Evolutionary conservation across 1,284 basidiomycete genomes (phyloP).

Genomic region (Rhodotorula sp.): DNA sequence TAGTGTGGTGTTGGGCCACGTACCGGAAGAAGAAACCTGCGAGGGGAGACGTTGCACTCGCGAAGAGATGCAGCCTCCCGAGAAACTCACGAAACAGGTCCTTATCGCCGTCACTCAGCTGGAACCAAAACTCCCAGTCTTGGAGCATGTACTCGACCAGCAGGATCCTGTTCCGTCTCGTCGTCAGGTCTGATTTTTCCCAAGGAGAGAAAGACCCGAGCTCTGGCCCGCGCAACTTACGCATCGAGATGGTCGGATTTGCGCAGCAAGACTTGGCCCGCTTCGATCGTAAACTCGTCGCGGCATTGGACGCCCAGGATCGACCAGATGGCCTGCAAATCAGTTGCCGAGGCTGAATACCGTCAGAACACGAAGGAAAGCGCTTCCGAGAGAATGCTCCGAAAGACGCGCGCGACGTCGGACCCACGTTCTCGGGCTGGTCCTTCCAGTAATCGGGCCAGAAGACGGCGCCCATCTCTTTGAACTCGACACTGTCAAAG

Average conservation of each 20-base stretch:
- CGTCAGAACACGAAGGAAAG: too few species aligned
- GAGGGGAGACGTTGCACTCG: too few species aligned
- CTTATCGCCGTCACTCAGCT: slow-evolving; percentile 55
- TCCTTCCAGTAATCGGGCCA: slow-evolving; percentile 48
- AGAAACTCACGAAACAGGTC: slow-evolving; percentile 54
- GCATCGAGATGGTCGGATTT: slow-evolving; percentile 54
- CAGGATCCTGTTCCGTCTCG: slow-evolving; percentile 40
- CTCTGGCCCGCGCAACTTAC: too few species aligned
- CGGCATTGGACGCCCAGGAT: slow-evolving; percentile 55
- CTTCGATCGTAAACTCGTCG: slow-evolving; percentile 55
- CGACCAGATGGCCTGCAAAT: slow-evolving; percentile 52
- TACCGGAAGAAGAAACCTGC: too few species aligned
- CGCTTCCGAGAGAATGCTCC: not conserved
- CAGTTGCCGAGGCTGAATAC: not conserved
- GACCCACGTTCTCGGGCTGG: slow-evolving; percentile 45
- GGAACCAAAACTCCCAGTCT: slow-evolving; percentile 52
- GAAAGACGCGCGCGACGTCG: too few species aligned
- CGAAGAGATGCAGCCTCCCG: too few species aligned
- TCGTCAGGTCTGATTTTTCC: too few species aligned
- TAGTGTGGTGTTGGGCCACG: too few species aligned
- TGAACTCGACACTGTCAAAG: slow-evolving; percentile 52
- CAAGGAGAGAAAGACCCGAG: too few species aligned
- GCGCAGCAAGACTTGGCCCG: slow-evolving; percentile 55
- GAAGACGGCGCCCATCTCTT: slow-evolving; percentile 48
- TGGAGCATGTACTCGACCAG: slow-evolving; percentile 53